Evolutionary conservation across 768 basidiomycete species (phyloP), one percentile per base, ranked within the genome.

Genomic region (Kockovaella imperatae): DNA sequence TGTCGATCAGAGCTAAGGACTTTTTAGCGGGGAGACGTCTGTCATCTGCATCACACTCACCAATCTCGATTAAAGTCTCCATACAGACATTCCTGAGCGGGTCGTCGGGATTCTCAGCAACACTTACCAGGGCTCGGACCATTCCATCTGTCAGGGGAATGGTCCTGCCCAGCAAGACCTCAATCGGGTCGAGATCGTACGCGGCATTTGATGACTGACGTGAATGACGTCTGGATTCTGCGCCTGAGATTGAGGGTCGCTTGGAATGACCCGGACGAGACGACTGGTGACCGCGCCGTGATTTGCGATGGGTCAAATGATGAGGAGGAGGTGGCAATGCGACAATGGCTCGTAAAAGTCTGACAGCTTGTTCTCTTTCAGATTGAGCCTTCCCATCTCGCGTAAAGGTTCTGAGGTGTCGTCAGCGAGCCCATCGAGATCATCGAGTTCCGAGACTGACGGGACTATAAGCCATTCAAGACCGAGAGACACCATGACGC

Each of bases 41-140:
- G 36, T 20, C 21, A 10, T n/a, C 31, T 32, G 31, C 31, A 10
- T 32, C 31, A 10, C 31, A 75, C 85, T 57, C 55, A 91, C 91
- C 74, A 42, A 97, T 86, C 74, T 97, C 95, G 0, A 86, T 78
- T 45, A 99, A 72, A 0, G 87, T 95, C 69, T 90, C 82, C 26
- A 96, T 77, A 38, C 83, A 86, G 41, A 88, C 80, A 1, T 78
- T 75, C 49, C 84, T 77, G 62, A 97, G 86, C 0, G 85, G 83
- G 60, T 97, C 95, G 56, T 97, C 95, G 8, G 79, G 76, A 49
- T 88, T 85, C 68, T 99, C 95, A 0, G 91, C 89, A 11, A 95
- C 80, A 7, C 91, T 87, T 32, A 96, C 80, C n/a, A 97, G 73
- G 10, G 87, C 86, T 26, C 95, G 80, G 74, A 96, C 56, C 31